Evolutionary conservation across 2,329 filamentous ascomycete species (phyloP), one percentile per base, ranked within the genome.

Genomic region (Davidsoniella eucalypti): DNA sequence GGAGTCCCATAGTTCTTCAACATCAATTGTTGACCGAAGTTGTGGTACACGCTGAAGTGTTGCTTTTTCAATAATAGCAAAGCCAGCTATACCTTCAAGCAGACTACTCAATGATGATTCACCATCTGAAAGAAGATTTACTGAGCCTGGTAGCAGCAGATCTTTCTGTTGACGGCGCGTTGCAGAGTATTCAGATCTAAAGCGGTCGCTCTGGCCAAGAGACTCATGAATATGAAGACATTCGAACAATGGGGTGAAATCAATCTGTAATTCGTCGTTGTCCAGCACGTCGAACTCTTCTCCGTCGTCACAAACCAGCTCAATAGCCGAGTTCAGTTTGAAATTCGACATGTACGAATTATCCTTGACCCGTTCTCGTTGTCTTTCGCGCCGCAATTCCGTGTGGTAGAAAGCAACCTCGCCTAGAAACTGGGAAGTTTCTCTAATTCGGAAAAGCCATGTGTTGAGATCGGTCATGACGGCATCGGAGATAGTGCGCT

Each of bases 361-460:
- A 17, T 78, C 73, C 56, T 94, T 84, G 7, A 83, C 76, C 17
- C 92, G 77, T 59, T 93, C 82, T 61, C 87, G 84, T 60, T 94
- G 87, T 47, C 90, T 76, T 21, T 79, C 77, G 55, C 90, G 77
- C 42, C 92, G 79, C 61, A 93, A 76, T 58, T 95, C 84, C 0
- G 92, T 98, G 60, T 96, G 87, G 60, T 93, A 96, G 61, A 98
- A 93, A 3, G 92, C 88, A 5, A 98, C 86, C 63, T 98, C 92
- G 4, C 92, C 92, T 6, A 98, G 68, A 55, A 94, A 95, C 58
- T 95, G 90, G 1, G 92, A 95, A 16, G 87, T 94, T 64, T 98
- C 92, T 58, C 92, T 80, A 55, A 98, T 94, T 18, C 86, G 81
- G 60, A 84, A 98, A 8, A 98, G 71, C 92, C 92, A 98, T 0